These are phyloP conservation scores for Mycena vitilis DNA, from an alignment of 768 basidiomycete species.

Conservation along the genomic window DNA sequence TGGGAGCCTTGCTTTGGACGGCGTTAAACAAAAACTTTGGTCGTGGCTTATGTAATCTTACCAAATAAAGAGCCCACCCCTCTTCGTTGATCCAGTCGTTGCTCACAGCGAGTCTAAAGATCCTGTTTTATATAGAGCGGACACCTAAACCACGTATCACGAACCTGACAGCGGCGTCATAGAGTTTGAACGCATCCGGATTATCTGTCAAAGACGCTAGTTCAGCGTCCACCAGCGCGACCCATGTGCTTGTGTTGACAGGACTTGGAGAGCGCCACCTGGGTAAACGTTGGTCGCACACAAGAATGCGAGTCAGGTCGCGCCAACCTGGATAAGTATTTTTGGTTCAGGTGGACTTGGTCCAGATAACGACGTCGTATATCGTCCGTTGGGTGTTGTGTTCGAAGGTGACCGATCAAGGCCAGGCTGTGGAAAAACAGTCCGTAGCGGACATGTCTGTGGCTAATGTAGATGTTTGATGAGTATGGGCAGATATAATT, in stretches of 20 bases:
- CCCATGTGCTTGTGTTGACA: constrained; percentile 76
- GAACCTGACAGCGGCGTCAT: constrained; percentile 76
- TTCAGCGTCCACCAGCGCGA: constrained; percentile 79
- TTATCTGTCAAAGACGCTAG: constrained; percentile 67
- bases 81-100: constrained; percentile 81
- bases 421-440: constrained; percentile 80
- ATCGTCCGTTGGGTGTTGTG: constrained; percentile 51
- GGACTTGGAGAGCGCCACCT: constrained; percentile 81
- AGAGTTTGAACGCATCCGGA: constrained; percentile 71
- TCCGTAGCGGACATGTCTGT: constrained; percentile 75
- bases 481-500: background rate
- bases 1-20: constrained; percentile 72
- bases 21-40: constrained; percentile 19
- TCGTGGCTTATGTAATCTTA: constrained; percentile 39
- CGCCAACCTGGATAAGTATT: constrained; percentile 67
- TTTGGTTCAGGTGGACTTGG: constrained; percentile 72
- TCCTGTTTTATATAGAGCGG: background rate
- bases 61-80: constrained; percentile 75
- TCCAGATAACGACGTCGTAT: constrained; percentile 56
- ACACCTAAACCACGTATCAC: constrained; percentile 25
- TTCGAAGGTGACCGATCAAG: constrained; percentile 68
- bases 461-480: constrained; percentile 49
- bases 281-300: constrained; percentile 16
- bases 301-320: background rate
- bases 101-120: constrained; percentile 67